phyloP scores from a whole-genome alignment of 306 rosid genomes.

The Bauhinia variegata region DNA sequence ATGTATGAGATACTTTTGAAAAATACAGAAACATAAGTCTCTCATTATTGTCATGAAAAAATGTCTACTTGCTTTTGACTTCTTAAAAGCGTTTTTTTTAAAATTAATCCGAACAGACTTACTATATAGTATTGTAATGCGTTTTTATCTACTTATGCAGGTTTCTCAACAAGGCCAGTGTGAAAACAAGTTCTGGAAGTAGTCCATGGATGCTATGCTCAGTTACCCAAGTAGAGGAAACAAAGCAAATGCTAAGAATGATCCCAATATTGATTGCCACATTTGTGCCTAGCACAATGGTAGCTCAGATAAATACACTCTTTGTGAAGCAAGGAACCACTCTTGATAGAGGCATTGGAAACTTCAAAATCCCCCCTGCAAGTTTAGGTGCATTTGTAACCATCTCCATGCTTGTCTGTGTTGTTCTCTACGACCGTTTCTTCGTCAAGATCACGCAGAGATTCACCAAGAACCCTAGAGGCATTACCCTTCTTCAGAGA shows the following conservation, averaged over 20 bases:
- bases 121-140: constrained; percentile 1
- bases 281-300: constrained; percentile 63
- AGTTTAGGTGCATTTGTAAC: constrained; percentile 69
- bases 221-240: constrained; percentile 86
- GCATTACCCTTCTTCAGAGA: constrained; percentile 76
- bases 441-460: constrained; percentile 52
- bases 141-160: constrained; percentile 37
- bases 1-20: too few relatives aligned
- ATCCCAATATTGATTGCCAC: constrained; percentile 68
- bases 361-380: constrained; percentile 76
- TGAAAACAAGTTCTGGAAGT: constrained; percentile 40
- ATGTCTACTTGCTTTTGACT: too few relatives aligned
- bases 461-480: constrained; percentile 74
- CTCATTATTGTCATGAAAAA: too few relatives aligned
- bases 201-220: constrained; percentile 66
- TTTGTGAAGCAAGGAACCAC: constrained; percentile 83
- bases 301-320: constrained; percentile 64
- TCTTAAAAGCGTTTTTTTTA: too few relatives aligned
- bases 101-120: too few relatives aligned
- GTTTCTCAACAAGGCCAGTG: constrained; percentile 74
- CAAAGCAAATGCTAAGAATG: constrained; percentile 82
- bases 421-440: constrained; percentile 64
- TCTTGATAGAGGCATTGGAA: constrained; percentile 65
- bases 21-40: too few relatives aligned
- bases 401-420: constrained; percentile 67